Conservation (phyloP, 768 basidiomycete species). For the Leccinum aurantiacum region DNA sequence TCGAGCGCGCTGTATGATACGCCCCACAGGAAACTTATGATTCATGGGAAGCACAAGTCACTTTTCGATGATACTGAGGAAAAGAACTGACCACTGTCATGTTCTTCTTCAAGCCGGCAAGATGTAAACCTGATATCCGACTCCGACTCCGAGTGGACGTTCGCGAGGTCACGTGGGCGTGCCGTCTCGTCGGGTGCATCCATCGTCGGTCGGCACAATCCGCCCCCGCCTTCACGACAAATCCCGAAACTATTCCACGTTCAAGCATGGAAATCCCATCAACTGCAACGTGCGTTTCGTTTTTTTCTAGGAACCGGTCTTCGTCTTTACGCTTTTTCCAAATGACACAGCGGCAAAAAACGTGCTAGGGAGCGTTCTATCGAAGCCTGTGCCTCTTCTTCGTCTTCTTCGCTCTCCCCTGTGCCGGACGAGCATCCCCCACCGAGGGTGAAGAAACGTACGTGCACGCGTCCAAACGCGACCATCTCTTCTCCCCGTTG, state of each 20-base stretch:
- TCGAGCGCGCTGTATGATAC: too few species aligned
- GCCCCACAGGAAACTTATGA: too few species aligned
- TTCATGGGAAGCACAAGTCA: too few species aligned
- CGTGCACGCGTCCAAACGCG: conserved; percentile 19
- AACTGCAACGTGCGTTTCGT: conserved; percentile 29
- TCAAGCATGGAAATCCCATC: conserved; percentile 10
- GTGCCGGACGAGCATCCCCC: conserved; percentile 28
- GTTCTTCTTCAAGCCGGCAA: too few species aligned
- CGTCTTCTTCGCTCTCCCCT: conserved; percentile 38
- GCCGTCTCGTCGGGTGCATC: conserved; percentile 10
- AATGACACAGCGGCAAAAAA: conserved; percentile 47
- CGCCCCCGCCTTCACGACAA: conserved; percentile 2
- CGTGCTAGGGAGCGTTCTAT: conserved; percentile 35
- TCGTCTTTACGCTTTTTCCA: not conserved
- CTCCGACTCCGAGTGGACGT: too few species aligned
- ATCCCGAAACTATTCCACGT: not conserved
- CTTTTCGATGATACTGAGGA: too few species aligned
- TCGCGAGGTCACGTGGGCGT: not conserved
- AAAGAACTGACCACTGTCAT: too few species aligned
- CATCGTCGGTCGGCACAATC: conserved; percentile 11
- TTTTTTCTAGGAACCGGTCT: not conserved
- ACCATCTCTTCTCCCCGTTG: not conserved
- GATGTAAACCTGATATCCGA: too few species aligned
- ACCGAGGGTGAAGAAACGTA: conserved; percentile 51
- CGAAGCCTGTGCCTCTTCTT: conserved; percentile 19